phyloP scores from a whole-genome alignment of 495 filamentous ascomycete species.

The Polyplosphaeria fusca region DNA sequence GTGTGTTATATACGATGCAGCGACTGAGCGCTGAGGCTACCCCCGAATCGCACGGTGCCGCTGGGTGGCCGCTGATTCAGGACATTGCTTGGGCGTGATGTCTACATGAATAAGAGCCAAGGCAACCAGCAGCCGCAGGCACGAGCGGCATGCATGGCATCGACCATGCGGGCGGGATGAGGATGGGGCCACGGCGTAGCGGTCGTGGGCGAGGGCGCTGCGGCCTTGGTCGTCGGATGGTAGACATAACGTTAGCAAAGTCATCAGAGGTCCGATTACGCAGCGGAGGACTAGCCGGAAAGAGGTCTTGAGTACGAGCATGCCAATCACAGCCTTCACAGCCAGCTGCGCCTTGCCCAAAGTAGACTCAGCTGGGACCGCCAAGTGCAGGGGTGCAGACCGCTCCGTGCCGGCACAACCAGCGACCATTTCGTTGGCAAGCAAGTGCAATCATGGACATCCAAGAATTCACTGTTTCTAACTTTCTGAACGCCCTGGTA shows the following conservation, averaged over 20 bases:
- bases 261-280: no score
- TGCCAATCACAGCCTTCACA: conserved; percentile 6
- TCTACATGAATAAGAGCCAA: background rate
- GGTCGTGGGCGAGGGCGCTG: no score
- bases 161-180: conserved; percentile 5
- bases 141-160: background rate
- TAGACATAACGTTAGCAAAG: no score
- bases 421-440: no score
- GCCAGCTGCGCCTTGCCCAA: no score
- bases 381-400: no score
- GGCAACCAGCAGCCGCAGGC: conserved; percentile 4
- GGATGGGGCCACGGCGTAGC: background rate
- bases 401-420: no score
- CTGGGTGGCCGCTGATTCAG: conserved; percentile 8
- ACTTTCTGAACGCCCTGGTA: no score
- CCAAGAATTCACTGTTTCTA: no score
- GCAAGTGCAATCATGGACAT: no score
- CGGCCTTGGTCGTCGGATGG: no score
- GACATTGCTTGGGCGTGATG: background rate
- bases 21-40: background rate
- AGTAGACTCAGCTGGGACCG: no score
- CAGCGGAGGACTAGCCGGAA: background rate
- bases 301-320: conserved; percentile 12
- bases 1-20: conserved; percentile 1
- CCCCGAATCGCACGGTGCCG: background rate